Conservation (phyloP, 2,329 filamentous ascomycete genomes). For the Colletotrichum sp. region DNA sequence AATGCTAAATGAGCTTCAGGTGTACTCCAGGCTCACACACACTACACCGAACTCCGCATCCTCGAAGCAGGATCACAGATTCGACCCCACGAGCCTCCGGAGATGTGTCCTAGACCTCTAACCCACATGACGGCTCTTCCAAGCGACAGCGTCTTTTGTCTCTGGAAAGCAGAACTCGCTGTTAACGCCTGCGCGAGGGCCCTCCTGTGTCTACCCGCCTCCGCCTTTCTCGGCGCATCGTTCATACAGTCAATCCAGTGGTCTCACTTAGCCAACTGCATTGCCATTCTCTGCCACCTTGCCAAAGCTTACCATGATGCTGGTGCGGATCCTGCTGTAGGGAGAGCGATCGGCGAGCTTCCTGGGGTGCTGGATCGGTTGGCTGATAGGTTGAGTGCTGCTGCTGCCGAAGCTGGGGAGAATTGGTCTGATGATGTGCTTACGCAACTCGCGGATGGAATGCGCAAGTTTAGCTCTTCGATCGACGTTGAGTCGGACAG, state of each 20-base stretch:
- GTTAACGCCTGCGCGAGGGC: neutral
- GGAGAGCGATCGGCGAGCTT: neutral
- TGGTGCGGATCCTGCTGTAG: neutral
- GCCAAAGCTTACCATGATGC: rapidly evolving
- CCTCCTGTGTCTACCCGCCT: neutral
- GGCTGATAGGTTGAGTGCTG: rapidly evolving
- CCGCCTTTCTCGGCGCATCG: neutral
- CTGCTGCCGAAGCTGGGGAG: neutral
- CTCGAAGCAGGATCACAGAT: neutral
- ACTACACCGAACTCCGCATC: neutral
- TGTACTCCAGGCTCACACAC: neutral
- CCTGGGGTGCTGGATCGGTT: rapidly evolving
- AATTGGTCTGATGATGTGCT: rapidly evolving
- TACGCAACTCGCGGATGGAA: neutral
- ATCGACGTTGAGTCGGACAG: neutral
- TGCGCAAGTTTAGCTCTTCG: neutral
- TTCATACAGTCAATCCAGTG: neutral
- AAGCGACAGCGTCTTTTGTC: neutral
- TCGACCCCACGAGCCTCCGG: neutral
- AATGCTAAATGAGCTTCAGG: neutral
- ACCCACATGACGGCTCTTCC: neutral
- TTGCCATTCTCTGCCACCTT: neutral
- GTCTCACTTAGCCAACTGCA: neutral
- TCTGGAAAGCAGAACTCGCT: neutral
- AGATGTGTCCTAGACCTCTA: neutral